Percentiles rank a stretch among this genome's conserved stretches.
These are phyloP conservation scores for Colletotrichum sp. DNA, from an alignment of 2,329 filamentous ascomycete species.

Conservation along the genomic window DNA sequence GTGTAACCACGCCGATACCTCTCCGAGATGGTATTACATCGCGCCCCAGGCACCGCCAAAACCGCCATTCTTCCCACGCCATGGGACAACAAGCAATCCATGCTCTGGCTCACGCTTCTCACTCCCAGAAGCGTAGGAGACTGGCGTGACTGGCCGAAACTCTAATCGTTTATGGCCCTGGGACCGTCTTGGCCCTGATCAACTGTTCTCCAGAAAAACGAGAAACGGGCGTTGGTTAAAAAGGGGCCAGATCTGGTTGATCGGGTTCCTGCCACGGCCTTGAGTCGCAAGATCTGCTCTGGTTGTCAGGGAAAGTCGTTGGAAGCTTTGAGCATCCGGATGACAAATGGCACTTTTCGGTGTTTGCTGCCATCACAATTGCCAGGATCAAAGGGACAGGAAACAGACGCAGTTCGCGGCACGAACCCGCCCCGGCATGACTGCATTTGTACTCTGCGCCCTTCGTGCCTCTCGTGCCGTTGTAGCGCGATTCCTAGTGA, in stretches of 20 bases:
- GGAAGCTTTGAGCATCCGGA: not conserved
- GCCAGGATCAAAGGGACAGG: not conserved
- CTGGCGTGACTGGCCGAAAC: not conserved
- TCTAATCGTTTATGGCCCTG: not conserved
- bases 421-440: not conserved
- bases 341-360: slow-evolving; percentile 5
- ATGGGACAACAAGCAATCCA: not conserved
- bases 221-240: not conserved
- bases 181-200: not conserved
- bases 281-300: not conserved
- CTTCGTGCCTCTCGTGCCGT: not conserved
- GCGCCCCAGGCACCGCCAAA: not conserved
- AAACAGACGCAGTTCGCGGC: not conserved
- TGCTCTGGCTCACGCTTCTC: not conserved
- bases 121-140: not conserved
- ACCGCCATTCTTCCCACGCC: not conserved
- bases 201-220: not conserved
- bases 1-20: not conserved
- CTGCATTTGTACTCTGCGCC: not conserved
- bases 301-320: not conserved
- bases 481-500: not conserved
- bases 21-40: not conserved
- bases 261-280: not conserved
- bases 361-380: not conserved
- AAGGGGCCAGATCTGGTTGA: not conserved